Percentiles rank a stretch among this genome's conserved stretches.
Conservation (phyloP, 163 green algal genomes). For the Coccomyxa subellipsoidea region DNA sequence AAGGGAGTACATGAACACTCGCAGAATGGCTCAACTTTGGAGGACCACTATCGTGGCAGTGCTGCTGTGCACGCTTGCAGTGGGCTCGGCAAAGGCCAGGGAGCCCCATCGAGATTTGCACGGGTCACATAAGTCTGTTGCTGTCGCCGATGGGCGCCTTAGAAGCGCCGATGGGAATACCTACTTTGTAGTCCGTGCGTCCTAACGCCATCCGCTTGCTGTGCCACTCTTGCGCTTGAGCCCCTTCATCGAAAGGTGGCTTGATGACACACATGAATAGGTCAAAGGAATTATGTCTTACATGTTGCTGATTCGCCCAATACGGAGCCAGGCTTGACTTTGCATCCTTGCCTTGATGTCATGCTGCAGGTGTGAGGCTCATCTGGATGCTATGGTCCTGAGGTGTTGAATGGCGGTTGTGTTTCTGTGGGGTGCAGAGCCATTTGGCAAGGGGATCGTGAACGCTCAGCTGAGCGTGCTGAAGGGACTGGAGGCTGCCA, state of each 20-base stretch:
- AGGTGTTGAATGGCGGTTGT: too few species aligned
- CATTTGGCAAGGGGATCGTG: not conserved
- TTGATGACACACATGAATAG: too few species aligned
- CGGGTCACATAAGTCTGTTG: not conserved
- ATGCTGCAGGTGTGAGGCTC: not conserved
- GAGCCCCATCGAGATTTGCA: not conserved
- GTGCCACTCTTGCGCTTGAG: not conserved
- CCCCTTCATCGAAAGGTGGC: not conserved
- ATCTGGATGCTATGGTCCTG: not conserved
- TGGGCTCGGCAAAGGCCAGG: not conserved
- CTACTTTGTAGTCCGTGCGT: not conserved
- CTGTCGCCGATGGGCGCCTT: not conserved
- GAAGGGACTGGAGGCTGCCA: conserved; percentile 2
- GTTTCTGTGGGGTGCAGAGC: not conserved
- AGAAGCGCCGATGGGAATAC: not conserved
- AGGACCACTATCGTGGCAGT: not conserved
- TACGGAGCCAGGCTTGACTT: too few species aligned
- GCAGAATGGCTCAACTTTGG: not conserved
- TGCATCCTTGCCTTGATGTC: not conserved
- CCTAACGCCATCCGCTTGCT: not conserved
- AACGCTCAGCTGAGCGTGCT: conserved; percentile 1
- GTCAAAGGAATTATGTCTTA: not conserved
- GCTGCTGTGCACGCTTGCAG: not conserved
- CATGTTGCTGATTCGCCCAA: too few species aligned
- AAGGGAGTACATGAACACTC: not conserved